Conservation (phyloP, 192 early-diverging fungal species). For the Phlyctochytrium arcticum region DNA sequence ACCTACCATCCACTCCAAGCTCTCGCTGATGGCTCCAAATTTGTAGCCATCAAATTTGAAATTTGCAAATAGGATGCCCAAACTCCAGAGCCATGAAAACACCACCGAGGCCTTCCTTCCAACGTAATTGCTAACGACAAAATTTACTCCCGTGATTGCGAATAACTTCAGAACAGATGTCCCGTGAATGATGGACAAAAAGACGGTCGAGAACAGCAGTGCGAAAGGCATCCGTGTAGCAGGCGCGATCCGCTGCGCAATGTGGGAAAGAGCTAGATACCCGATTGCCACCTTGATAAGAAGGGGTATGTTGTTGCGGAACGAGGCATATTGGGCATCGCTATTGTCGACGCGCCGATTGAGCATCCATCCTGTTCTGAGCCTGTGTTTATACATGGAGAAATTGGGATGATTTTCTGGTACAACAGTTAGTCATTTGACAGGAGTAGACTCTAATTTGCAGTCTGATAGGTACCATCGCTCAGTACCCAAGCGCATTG, state of each 20-base stretch:
- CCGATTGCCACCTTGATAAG: conserved; percentile 43
- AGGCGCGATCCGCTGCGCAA: conserved; percentile 32
- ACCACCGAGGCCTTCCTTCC: conserved; percentile 54
- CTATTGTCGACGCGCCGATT: conserved; percentile 70
- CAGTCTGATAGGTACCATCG: not conserved
- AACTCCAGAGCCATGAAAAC: conserved; percentile 77
- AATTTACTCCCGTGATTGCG: conserved; percentile 61
- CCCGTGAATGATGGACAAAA: conserved; percentile 67
- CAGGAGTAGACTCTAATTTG: not conserved
- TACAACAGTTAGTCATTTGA: not conserved
- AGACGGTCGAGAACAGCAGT: conserved; percentile 58
- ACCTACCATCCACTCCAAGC: conserved; percentile 62
- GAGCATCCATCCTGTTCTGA: conserved; percentile 70
- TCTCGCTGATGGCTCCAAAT: conserved; percentile 48
- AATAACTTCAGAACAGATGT: conserved; percentile 75
- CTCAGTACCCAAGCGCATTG: conserved; percentile 29
- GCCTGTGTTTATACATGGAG: conserved; percentile 28
- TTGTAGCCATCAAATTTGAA: conserved; percentile 70
- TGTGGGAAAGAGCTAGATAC: conserved; percentile 48
- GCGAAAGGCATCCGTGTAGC: conserved; percentile 37
- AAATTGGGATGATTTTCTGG: conserved; percentile 36
- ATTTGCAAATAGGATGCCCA: conserved; percentile 77
- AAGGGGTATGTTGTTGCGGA: conserved; percentile 60
- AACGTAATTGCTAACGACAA: conserved; percentile 50
- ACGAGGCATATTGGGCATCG: conserved; percentile 64